phyloP scores from a whole-genome alignment of 257 asterid species.

The Solanum infundibuliforme region DNA sequence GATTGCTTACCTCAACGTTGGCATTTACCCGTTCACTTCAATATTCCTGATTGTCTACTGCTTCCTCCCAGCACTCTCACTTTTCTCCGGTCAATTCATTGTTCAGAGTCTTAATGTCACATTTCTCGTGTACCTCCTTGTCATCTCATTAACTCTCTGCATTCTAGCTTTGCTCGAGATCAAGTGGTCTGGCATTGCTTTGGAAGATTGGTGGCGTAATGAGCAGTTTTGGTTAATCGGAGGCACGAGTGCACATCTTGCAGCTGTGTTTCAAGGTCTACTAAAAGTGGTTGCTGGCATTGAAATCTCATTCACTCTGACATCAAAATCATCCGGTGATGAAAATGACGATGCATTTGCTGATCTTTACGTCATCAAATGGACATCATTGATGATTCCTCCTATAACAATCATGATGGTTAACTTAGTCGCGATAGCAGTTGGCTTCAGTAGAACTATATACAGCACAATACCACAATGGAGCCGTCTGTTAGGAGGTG shows the following conservation, averaged over 20 bases:
- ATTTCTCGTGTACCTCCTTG: slow-evolving; percentile 60
- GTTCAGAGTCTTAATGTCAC: slow-evolving; percentile 58
- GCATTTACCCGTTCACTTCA: slow-evolving; percentile 79
- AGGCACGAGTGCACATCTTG: slow-evolving; percentile 85
- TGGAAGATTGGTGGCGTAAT: slow-evolving; percentile 92
- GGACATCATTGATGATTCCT: slow-evolving; percentile 70
- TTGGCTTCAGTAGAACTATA: slow-evolving; percentile 71
- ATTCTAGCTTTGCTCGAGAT: slow-evolving; percentile 61
- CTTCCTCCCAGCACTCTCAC: slow-evolving; percentile 79
- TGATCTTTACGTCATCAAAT: slow-evolving; percentile 55
- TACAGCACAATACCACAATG: slow-evolving; percentile 78
- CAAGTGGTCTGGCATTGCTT: slow-evolving; percentile 65
- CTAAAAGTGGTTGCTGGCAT: slow-evolving; percentile 78
- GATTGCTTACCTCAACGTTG: slow-evolving; percentile 73
- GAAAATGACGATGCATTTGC: slow-evolving; percentile 63
- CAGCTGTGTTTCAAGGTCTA: slow-evolving; percentile 81
- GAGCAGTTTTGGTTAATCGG: slow-evolving; percentile 90
- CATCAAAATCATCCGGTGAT: slow-evolving; percentile 64
- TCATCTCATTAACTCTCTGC: slow-evolving; percentile 56
- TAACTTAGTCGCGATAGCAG: slow-evolving; percentile 68
- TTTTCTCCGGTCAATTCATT: slow-evolving; percentile 75
- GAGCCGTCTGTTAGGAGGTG: slow-evolving; percentile 82
- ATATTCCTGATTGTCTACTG: slow-evolving; percentile 72
- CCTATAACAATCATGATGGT: slow-evolving; percentile 67
- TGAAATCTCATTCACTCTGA: slow-evolving; percentile 71